Percentiles rank a stretch among this genome's conserved stretches.
These are phyloP conservation scores for Alternaria incomplexa DNA, from an alignment of 2,329 filamentous ascomycete species.

Conservation along the genomic window DNA sequence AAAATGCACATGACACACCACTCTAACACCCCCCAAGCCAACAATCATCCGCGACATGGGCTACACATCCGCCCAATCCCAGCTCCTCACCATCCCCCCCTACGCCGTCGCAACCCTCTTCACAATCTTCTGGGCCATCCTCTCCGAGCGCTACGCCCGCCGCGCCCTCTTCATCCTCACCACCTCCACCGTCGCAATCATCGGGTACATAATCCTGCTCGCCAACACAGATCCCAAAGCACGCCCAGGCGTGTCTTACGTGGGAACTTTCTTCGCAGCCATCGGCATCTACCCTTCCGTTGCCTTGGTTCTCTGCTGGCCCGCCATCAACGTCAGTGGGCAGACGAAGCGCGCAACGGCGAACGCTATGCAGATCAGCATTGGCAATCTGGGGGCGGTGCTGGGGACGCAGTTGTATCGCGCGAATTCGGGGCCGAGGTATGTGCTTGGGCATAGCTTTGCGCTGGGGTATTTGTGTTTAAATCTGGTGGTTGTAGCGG, in stretches of 20 bases:
- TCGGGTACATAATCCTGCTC: constrained; percentile 50
- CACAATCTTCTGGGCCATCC: constrained; percentile 43
- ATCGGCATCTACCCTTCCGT: constrained; percentile 50
- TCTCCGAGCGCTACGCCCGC: constrained; percentile 39
- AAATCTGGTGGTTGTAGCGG: constrained; percentile 41
- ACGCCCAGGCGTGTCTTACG: constrained; percentile 46
- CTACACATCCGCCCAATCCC: constrained; percentile 50
- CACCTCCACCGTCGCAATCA: constrained; percentile 39
- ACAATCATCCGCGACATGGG: constrained; percentile 58
- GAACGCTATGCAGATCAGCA: constrained; percentile 57
- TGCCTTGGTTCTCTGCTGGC: constrained; percentile 55
- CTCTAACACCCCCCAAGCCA: constrained; percentile 50
- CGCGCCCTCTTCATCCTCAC: constrained; percentile 47
- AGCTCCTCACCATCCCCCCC: constrained; percentile 55
- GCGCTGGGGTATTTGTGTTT: constrained; percentile 42
- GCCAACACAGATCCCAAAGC: constrained; percentile 38
- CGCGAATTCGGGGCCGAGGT: constrained; percentile 41
- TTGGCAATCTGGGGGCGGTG: constrained; percentile 56
- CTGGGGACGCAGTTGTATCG: constrained; percentile 48
- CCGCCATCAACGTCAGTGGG: constrained; percentile 60
- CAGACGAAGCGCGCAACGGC: constrained; percentile 60
- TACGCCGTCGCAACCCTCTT: constrained; percentile 50
- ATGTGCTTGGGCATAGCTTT: constrained; percentile 45
- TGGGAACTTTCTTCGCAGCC: constrained; percentile 47
- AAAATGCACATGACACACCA: neutral